Evolutionary conservation across 352 stramenopile genomes (phyloP), one percentile per base, ranked within the genome.

Genomic region (Globisporangium viniferum): DNA sequence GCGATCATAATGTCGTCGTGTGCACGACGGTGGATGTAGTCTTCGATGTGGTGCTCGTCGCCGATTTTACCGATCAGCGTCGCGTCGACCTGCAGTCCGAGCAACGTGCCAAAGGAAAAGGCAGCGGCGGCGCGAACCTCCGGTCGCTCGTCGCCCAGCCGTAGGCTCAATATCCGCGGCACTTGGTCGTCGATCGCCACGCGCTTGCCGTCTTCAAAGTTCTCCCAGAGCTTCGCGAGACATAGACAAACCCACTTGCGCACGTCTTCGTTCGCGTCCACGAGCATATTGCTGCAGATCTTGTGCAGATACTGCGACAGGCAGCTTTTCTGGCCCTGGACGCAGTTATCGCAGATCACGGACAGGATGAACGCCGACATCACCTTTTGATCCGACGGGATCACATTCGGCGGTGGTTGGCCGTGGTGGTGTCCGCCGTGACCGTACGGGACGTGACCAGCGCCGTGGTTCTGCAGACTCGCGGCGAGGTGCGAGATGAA

Each of bases 311-410:
- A 78, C 71, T 98, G 95, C 12, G 98, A 78, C 22, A 99, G 74
- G 65, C 95, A 99, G 66, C 92, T 94, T 53, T 89, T 88, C 77
- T 99, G 97, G 0, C 95, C 98, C 39, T 91, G 82, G 12, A 81
- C 70, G 73, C 98, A 98, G 24, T 91, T 89, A 62, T 93, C 88
- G 77, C 95, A 98, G 73, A 99, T 98, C 44, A 93, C 86, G 22
- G 96, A 95, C 6, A 99, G 81, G 53, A 99, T 95, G 73, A 99
- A 99, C 1, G 96, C 94, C 9, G 96, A 91, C 77, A 99, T 93
- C 5, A 96, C 92, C 59, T 98, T 96, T 75, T 99, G 97, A 35
- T 97, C 85, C 2, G 90, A 73, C 33, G 86, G 88, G 77, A 97
- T 88, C 39, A 79, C 62, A 24, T 60, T 80, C 27, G 57, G 29